Conservation (phyloP, 2,329 filamentous ascomycete genomes). For the Botryotinia convoluta region DNA sequence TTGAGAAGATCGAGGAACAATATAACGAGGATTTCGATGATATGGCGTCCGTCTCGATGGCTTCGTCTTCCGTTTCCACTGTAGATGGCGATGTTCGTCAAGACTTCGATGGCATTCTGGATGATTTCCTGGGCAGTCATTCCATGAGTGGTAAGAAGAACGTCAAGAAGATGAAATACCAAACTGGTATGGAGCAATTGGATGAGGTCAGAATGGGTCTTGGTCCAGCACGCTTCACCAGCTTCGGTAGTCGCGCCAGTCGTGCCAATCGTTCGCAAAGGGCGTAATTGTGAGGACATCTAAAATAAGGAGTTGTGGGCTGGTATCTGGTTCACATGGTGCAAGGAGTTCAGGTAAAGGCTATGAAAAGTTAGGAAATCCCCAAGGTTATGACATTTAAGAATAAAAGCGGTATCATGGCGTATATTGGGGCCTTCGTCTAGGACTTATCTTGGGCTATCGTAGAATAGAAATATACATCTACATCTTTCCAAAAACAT, state of each 20-base stretch:
- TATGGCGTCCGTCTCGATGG: constrained; percentile 59
- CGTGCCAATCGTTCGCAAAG: constrained; percentile 28
- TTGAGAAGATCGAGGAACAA: constrained; percentile 84
- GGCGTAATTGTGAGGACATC: constrained; percentile 21
- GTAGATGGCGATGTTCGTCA: constrained; percentile 65
- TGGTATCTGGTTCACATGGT: constrained; percentile 1
- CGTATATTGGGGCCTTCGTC: neutral
- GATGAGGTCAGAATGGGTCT: constrained; percentile 83
- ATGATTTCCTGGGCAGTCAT: constrained; percentile 82
- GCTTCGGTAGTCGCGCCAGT: constrained; percentile 7
- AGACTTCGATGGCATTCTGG: constrained; percentile 88
- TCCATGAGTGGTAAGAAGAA: constrained; percentile 69
- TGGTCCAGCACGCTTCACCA: constrained; percentile 66
- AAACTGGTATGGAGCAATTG: constrained; percentile 80
- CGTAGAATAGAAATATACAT: constrained; percentile 9
- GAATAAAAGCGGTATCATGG: constrained; percentile 4
- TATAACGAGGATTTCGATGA: constrained; percentile 65
- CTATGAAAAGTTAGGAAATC: constrained; percentile 2
- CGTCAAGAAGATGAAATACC: constrained; percentile 77
- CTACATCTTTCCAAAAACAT: neutral
- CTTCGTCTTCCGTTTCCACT: constrained; percentile 64
- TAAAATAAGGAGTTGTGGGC: neutral
- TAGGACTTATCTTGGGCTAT: neutral
- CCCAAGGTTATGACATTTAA: constrained; percentile 1
- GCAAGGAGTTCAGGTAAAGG: constrained; percentile 14